Percentiles rank a stretch among this genome's conserved stretches.
Evolutionary conservation across 495 filamentous ascomycete species (phyloP).

Genomic region (Penicillium lividum): DNA sequence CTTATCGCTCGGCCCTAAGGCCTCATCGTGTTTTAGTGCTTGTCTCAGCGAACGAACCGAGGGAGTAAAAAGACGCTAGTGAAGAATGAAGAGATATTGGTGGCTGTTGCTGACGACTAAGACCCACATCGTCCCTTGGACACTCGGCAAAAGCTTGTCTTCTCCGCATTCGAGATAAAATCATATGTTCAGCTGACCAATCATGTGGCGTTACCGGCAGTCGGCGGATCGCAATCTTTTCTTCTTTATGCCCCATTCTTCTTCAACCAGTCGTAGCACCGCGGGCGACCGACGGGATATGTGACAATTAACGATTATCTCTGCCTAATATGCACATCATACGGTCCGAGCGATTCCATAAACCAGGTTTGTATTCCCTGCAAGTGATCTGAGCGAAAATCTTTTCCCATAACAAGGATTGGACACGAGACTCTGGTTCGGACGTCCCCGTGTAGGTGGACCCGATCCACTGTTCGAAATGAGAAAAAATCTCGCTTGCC

Average conservation of each 20-base stretch:
- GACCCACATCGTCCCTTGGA: constrained; percentile 7
- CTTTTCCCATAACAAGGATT: background rate
- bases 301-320: background rate
- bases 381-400: background rate
- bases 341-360: background rate
- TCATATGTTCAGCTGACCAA: background rate
- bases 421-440: background rate
- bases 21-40: background rate
- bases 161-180: constrained; percentile 7
- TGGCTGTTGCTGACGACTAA: constrained; percentile 7
- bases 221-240: background rate
- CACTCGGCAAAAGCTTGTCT: constrained; percentile 16
- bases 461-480: background rate
- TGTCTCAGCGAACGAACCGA: constrained; percentile 7
- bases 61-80: background rate
- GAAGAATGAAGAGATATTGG: background rate
- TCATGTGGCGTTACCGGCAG: background rate
- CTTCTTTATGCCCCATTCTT: background rate
- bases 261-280: background rate
- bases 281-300: constrained; percentile 2
- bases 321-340: background rate
- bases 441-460: constrained; percentile 1
- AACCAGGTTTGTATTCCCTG: background rate
- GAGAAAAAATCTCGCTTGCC: background rate
- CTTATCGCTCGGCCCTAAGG: constrained; percentile 1